Conservation (phyloP, 352 stramenopile genomes). For the Phytopythium litorale region DNA sequence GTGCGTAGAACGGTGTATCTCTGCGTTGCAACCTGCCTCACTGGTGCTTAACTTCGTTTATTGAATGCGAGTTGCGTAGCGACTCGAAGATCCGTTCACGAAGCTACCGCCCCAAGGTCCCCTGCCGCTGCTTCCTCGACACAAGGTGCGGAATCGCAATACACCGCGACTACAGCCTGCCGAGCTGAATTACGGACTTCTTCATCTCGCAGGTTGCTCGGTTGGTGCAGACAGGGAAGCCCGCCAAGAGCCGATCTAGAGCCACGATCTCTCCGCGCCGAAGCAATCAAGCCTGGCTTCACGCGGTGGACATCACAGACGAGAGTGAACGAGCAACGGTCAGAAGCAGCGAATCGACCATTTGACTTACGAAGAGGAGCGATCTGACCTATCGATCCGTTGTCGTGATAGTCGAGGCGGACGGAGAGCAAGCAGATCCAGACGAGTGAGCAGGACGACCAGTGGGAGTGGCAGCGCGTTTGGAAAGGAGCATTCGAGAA, state of each 20-base stretch:
- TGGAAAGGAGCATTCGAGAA: constrained; percentile 73
- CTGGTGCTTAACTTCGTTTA: not conserved
- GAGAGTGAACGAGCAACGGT: not conserved
- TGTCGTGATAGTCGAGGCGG: constrained; percentile 10
- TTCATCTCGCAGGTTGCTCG: not conserved
- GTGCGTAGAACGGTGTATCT: constrained; percentile 16
- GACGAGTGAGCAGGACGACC: constrained; percentile 54
- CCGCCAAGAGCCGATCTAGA: not conserved
- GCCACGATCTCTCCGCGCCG: not conserved
- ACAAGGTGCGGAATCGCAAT: constrained; percentile 21
- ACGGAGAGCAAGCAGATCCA: constrained; percentile 49
- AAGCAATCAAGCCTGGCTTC: not conserved
- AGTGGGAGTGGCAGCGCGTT: constrained; percentile 66
- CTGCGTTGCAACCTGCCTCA: not conserved
- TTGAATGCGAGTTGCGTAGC: constrained; percentile 13
- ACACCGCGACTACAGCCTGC: not conserved
- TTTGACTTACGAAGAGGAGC: not conserved
- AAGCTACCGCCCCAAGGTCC: constrained; percentile 63
- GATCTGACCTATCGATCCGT: not conserved
- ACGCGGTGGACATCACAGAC: not conserved
- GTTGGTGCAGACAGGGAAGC: not conserved
- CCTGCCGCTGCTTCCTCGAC: constrained; percentile 39
- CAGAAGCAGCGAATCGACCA: not conserved
- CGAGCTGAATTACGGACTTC: too few species aligned
- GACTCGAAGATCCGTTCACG: constrained; percentile 48